A percentile compares a stretch with the other conserved stretches of the same genome.
phyloP scores from a whole-genome alignment of 768 basidiomycete species.

The Rhizopogon vesiculosus region DNA sequence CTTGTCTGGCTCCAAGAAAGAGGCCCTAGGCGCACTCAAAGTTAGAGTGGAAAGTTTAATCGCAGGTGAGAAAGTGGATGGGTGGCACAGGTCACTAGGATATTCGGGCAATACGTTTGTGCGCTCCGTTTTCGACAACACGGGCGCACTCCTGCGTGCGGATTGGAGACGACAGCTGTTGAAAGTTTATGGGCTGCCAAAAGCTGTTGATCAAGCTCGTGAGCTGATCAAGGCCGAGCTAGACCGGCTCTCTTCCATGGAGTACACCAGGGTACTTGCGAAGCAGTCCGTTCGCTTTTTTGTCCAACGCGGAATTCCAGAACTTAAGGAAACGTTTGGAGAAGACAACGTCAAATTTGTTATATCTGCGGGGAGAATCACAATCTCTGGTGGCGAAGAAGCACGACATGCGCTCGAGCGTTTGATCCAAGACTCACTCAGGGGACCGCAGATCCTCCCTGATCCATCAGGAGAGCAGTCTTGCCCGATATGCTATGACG shows the following conservation, averaged over 20 bases:
- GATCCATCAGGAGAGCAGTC: constrained; percentile 6
- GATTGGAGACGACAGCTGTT: constrained; percentile 43
- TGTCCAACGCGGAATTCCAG: constrained; percentile 42
- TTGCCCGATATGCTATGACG: constrained; percentile 56
- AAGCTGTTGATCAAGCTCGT: constrained; percentile 36
- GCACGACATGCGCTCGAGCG: constrained; percentile 42
- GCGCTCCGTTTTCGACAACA: constrained; percentile 26
- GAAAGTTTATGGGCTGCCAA: constrained; percentile 40
- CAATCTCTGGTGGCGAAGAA: constrained; percentile 53
- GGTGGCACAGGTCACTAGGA: constrained; percentile 47
- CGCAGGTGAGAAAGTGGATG: constrained; percentile 42
- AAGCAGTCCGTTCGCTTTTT: constrained; percentile 44
- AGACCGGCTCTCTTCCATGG: constrained; percentile 39
- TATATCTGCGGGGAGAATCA: constrained; percentile 36
- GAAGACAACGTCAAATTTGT: constrained; percentile 49
- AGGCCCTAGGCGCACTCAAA: constrained; percentile 51
- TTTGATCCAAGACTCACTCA: constrained; percentile 39
- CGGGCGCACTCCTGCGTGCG: constrained; percentile 37
- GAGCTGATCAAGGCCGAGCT: constrained; percentile 44
- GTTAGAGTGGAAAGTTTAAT: constrained; percentile 54
- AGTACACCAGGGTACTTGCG: constrained; percentile 35
- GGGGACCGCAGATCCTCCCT: constrained; percentile 6
- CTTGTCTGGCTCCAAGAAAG: constrained; percentile 48
- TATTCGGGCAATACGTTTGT: constrained; percentile 27
- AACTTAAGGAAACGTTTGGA: constrained; percentile 49